phyloP scores from a whole-genome alignment of 2,329 filamentous ascomycete species.

The Huntiella decipiens region DNA sequence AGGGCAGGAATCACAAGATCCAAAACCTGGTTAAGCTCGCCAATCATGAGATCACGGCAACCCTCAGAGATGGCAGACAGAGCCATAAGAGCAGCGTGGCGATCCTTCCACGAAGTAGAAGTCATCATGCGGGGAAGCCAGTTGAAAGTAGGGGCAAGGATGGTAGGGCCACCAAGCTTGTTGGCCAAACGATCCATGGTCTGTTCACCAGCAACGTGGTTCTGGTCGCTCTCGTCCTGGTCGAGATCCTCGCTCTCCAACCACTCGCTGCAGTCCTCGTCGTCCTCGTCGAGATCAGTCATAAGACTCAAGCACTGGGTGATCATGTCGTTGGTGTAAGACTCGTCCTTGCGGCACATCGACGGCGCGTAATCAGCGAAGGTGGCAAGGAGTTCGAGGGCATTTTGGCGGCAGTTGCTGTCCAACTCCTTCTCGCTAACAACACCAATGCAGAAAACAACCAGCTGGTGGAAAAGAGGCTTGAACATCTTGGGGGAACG shows the following conservation, averaged over 20 bases:
- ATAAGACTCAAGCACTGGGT: slow-evolving; percentile 94
- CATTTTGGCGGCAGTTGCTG: slow-evolving; percentile 81
- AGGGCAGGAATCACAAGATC: slow-evolving; percentile 87
- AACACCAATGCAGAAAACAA: slow-evolving; percentile 81
- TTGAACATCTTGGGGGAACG: slow-evolving; percentile 97
- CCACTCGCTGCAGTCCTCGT: slow-evolving; percentile 91
- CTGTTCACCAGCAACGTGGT: slow-evolving; percentile 94
- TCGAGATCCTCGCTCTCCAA: slow-evolving; percentile 85
- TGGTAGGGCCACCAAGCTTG: slow-evolving; percentile 85
- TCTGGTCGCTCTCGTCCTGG: slow-evolving; percentile 86
- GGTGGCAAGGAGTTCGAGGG: slow-evolving; percentile 90
- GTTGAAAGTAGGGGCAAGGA: slow-evolving; percentile 81
- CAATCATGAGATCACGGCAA: slow-evolving; percentile 87
- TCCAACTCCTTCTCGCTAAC: slow-evolving; percentile 91
- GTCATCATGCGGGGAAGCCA: slow-evolving; percentile 98
- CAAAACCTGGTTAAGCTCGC: slow-evolving; percentile 81
- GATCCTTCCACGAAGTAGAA: slow-evolving; percentile 82
- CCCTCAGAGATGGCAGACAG: slow-evolving; percentile 97
- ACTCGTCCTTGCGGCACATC: slow-evolving; percentile 88
- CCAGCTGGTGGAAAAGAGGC: slow-evolving; percentile 75
- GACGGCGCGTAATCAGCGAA: slow-evolving; percentile 88
- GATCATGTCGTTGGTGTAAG: slow-evolving; percentile 90
- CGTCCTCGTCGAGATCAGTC: slow-evolving; percentile 88
- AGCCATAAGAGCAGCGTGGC: slow-evolving; percentile 93
- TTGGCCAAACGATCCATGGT: slow-evolving; percentile 96